Percentiles rank a stretch among this genome's conserved stretches.
These are phyloP conservation scores for Entamoeba invadens DNA, from an alignment of 208 protist species.

Conservation along the genomic window DNA sequence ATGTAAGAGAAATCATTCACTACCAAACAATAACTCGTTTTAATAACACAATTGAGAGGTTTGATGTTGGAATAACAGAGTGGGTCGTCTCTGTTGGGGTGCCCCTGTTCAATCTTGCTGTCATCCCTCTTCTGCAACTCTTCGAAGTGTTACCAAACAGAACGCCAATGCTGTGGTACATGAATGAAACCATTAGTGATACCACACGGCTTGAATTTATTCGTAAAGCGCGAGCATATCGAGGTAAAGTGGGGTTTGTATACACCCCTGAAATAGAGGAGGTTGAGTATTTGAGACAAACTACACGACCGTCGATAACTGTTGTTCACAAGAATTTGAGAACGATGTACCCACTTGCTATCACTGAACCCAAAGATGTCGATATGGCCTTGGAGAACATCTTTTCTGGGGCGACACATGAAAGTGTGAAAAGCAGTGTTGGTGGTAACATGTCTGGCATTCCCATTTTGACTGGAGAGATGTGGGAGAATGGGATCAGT, in stretches of 20 bases:
- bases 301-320: not conserved
- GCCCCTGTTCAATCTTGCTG: not conserved
- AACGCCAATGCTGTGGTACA: not conserved
- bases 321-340: not conserved
- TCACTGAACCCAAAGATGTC: not conserved
- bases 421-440: not conserved
- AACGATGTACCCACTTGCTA: not conserved
- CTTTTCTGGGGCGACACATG: not conserved
- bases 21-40: not conserved
- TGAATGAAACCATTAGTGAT: not conserved
- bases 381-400: not conserved
- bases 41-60: no score
- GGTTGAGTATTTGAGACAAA: not conserved
- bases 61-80: not conserved
- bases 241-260: not conserved
- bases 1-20: not conserved
- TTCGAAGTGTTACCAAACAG: not conserved
- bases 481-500: not conserved
- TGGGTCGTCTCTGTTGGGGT: not conserved
- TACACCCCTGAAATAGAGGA: not conserved
- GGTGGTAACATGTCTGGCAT: not conserved
- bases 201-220: not conserved
- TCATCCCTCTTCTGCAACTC: not conserved
- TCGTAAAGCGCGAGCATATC: not conserved
- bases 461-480: not conserved